Evolutionary conservation across 2,329 filamentous ascomycete genomes (phyloP).

Genomic region (Emergomyces africanus): DNA sequence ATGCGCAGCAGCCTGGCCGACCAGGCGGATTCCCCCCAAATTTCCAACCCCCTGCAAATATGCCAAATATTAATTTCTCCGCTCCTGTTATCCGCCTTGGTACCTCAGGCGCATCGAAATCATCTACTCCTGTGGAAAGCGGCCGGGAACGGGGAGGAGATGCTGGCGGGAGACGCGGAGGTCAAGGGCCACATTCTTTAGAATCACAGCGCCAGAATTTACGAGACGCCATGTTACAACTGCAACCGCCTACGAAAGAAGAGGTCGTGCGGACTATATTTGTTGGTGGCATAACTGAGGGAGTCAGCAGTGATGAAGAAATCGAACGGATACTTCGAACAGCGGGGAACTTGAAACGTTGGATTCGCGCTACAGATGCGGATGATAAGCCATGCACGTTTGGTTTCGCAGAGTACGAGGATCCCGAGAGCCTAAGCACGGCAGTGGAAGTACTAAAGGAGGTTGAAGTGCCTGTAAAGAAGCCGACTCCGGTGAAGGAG

Average conservation of each 20-base stretch:
- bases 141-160: conserved; percentile 34
- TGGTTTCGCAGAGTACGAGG: conserved; percentile 92
- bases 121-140: conserved; percentile 31
- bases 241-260: conserved; percentile 74
- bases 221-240: conserved; percentile 55
- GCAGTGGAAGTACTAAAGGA: conserved; percentile 77
- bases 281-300: conserved; percentile 71
- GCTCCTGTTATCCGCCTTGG: conserved; percentile 91
- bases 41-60: conserved; percentile 80
- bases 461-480: conserved; percentile 68
- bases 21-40: conserved; percentile 66
- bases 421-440: conserved; percentile 72
- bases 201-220: conserved; percentile 56
- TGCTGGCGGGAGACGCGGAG: conserved; percentile 35
- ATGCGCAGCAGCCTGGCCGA: conserved; percentile 61
- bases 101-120: conserved; percentile 55
- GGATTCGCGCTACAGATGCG: conserved; percentile 68
- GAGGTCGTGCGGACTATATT: conserved; percentile 89
- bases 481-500: conserved; percentile 42
- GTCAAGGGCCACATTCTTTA: conserved; percentile 48
- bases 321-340: conserved; percentile 65
- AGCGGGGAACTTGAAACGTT: conserved; percentile 70
- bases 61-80: conserved; percentile 97
- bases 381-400: conserved; percentile 74
- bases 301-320: conserved; percentile 60